A percentile compares a stretch with the other conserved stretches of the same genome.
Conservation (phyloP, 345 rosid species). For the Excoecaria agallocha region DNA sequence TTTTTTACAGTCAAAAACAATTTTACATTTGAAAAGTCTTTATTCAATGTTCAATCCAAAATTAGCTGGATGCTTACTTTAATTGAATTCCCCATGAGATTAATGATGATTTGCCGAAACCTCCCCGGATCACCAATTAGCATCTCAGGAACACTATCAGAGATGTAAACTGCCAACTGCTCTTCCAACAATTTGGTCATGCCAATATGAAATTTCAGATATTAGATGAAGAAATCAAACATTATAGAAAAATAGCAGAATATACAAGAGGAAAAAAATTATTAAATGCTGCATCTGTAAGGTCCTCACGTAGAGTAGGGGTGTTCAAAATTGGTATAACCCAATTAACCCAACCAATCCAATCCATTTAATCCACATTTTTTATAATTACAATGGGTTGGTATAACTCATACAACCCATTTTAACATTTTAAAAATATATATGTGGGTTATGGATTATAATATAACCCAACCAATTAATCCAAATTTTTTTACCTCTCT, state of each 20-base stretch:
- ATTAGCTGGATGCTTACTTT: constrained; percentile 52
- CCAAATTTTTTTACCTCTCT: too few species aligned
- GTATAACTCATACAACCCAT: too few species aligned
- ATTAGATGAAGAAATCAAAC: constrained; percentile 10
- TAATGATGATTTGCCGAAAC: constrained; percentile 88
- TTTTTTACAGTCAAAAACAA: not conserved
- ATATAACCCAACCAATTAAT: too few species aligned
- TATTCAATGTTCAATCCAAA: constrained; percentile 4
- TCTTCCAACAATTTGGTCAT: constrained; percentile 19
- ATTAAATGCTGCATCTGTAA: not conserved
- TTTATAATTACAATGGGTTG: too few species aligned
- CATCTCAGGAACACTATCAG: constrained; percentile 75
- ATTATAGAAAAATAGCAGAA: not conserved
- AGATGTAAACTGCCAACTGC: constrained; percentile 90
- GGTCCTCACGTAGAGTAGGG: not conserved
- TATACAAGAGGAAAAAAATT: not conserved
- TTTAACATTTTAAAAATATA: too few species aligned
- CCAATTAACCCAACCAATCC: too few species aligned
- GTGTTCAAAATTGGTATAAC: too few species aligned
- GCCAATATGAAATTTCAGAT: constrained; percentile 18
- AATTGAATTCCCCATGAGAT: constrained; percentile 93
- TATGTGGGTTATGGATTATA: too few species aligned
- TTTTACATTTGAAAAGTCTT: not conserved
- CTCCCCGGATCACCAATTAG: constrained; percentile 93
- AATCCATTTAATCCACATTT: too few species aligned